These are phyloP conservation scores for Globisporangium yorkense DNA, from an alignment of 352 stramenopile species.

Conservation along the genomic window DNA sequence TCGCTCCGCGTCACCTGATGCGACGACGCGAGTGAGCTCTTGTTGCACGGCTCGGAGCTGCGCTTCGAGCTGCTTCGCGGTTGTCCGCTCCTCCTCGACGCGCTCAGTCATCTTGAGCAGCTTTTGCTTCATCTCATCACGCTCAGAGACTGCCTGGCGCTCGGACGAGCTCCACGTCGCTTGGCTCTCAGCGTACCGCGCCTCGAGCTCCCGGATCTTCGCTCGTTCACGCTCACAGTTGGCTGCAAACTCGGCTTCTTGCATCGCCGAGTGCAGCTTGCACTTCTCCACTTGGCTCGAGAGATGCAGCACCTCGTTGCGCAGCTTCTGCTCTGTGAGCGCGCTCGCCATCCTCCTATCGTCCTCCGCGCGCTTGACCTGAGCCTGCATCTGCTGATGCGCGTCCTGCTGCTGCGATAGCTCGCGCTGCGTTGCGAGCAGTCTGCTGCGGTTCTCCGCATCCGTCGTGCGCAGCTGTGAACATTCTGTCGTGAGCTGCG, in stretches of 20 bases:
- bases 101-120: slow-evolving; percentile 30
- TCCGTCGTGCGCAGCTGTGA: slow-evolving; percentile 6
- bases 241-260: slow-evolving; percentile 25
- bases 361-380: slow-evolving; percentile 33
- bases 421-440: slow-evolving; percentile 21
- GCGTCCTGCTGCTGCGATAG: slow-evolving; percentile 8
- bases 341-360: slow-evolving; percentile 25
- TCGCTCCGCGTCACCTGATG: slow-evolving; percentile 30
- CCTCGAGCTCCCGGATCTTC: slow-evolving; percentile 37
- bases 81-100: slow-evolving; percentile 30
- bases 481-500: slow-evolving; percentile 23
- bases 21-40: slow-evolving; percentile 35
- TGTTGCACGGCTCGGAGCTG: slow-evolving; percentile 41
- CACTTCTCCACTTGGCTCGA: slow-evolving; percentile 48
- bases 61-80: slow-evolving; percentile 31
- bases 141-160: slow-evolving; percentile 29
- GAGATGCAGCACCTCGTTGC: slow-evolving; percentile 59
- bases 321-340: slow-evolving; percentile 57
- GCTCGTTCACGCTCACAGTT: slow-evolving; percentile 22
- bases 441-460: slow-evolving; percentile 11
- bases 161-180: slow-evolving; percentile 29
- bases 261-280: slow-evolving; percentile 27
- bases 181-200: slow-evolving; percentile 24
- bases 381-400: slow-evolving; percentile 14
- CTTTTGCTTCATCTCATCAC: slow-evolving; percentile 51